Base-by-base conservation (phyloP, 2,329 filamentous ascomycete genomes). In the Penicillium sclerotiorum region DNA sequence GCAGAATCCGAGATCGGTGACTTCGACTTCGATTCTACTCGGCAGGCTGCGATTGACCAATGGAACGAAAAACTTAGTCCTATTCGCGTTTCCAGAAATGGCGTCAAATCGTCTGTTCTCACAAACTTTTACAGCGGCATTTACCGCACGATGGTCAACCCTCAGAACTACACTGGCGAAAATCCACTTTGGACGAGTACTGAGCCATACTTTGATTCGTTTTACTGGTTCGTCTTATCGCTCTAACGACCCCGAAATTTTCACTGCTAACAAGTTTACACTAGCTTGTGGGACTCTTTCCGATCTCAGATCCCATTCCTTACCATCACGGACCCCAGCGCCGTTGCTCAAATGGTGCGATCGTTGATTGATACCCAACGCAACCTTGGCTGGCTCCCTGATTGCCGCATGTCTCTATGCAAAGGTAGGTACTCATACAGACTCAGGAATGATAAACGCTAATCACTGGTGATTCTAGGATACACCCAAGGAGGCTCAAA, bases 401-500 rank as follows among this genome's bases (percentile, higher is more conserved):
- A 90, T 63, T 89, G 86, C 51, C 80, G 86, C 30, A 90, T 90
- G 87, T 85, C 79, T 35, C 75, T 89, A 1, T 87, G 82, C 63
- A 87, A 86, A 65, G 68, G 65, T 66, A 50, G 4, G 41, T 1
- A 13, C 9, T 23, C 4, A 5, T 49, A 28, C 18, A 32, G 13
- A 35, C 5, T 37, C 49, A 8, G 40, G n/a, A 18, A 4, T 25
- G 13, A 21, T 15, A 20, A n/a, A n/a, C n/a, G n/a, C 23, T 36
- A 25, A 39, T 23, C 5, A 11, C 7, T 6, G 8, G 13, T 40
- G 4, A 17, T 32, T 5, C 17, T 30, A 68, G 87, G 87, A 1
- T 87, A 80, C 63, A 88, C 86, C 0, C 87, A 90, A 69, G 86
- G 87, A 4, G 87, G 87, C 1, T 88, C 85, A 0, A 89, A 90